These are phyloP conservation scores for Capsicum chinense DNA, from an alignment of 257 asterid species.

Conservation along the genomic window DNA sequence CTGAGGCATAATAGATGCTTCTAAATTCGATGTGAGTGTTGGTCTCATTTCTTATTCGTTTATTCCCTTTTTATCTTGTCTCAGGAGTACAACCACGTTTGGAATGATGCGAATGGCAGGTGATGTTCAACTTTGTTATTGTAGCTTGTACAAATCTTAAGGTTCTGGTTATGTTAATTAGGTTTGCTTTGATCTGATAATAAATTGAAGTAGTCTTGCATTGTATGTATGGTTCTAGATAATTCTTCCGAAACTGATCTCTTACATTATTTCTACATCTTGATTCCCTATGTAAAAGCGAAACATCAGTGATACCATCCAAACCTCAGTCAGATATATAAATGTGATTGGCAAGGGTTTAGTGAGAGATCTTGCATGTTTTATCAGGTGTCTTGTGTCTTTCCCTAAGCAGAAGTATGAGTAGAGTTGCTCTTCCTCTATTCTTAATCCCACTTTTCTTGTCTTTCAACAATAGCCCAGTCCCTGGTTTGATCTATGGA, in stretches of 20 bases:
- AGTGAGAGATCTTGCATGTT: not conserved
- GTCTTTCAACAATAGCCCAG: not conserved
- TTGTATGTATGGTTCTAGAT: too few species aligned
- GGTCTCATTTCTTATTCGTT: slow-evolving; percentile 21
- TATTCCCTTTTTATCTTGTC: slow-evolving; percentile 26
- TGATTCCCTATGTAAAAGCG: too few species aligned
- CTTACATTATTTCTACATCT: too few species aligned
- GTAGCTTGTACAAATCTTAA: not conserved
- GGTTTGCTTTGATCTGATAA: not conserved
- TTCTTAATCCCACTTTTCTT: not conserved
- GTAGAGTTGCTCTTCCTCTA: not conserved
- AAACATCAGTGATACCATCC: not conserved
- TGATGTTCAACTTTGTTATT: slow-evolving; percentile 39
- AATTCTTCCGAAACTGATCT: too few species aligned
- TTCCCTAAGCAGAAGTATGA: not conserved
- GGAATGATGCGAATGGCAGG: slow-evolving; percentile 96
- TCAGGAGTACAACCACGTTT: slow-evolving; percentile 82
- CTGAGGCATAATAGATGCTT: not conserved
- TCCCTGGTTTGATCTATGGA: not conserved
- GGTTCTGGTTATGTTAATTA: not conserved
- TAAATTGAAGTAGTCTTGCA: not conserved
- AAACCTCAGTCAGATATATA: not conserved
- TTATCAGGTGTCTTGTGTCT: not conserved
- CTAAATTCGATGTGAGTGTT: slow-evolving; percentile 13
- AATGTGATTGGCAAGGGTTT: not conserved